Conservation (phyloP, 1,284 basidiomycete species). For the Microbotryum intermedium region DNA sequence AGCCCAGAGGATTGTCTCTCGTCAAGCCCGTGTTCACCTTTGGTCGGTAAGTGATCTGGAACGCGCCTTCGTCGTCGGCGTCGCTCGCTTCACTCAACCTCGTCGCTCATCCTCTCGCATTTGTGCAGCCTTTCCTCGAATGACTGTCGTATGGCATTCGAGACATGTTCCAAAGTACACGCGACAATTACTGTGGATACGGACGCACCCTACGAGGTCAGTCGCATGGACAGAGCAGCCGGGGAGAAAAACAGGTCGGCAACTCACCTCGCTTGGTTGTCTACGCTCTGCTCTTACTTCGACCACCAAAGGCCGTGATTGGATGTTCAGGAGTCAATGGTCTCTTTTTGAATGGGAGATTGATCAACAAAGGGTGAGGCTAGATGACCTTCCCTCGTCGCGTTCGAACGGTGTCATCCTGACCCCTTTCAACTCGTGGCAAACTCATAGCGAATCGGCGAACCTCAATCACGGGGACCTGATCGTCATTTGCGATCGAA, state of each 20-base stretch:
- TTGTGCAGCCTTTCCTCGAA: background rate
- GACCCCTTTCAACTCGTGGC: no score
- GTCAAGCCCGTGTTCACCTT: no score
- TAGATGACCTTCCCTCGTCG: no score
- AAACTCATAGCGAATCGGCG: no score
- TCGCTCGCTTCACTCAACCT: no score
- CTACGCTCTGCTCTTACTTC: background rate
- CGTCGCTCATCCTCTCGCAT: no score
- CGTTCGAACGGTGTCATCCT: no score
- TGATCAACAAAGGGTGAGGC: background rate
- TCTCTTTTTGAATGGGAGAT: background rate
- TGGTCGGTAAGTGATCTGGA: no score
- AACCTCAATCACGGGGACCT: background rate
- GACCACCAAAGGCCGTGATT: background rate
- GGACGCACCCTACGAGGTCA: background rate
- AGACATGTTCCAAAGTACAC: background rate
- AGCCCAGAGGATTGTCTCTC: no score
- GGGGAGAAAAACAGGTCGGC: no score
- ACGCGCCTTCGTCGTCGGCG: no score
- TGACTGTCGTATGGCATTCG: background rate
- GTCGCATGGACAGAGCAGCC: background rate
- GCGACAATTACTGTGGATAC: background rate
- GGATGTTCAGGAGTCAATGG: background rate
- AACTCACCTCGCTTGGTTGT: background rate
- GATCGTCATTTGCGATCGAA: slow-evolving; percentile 1